Base-by-base conservation (phyloP, 2,329 filamentous ascomycete species). In the Penicillium expansum region DNA sequence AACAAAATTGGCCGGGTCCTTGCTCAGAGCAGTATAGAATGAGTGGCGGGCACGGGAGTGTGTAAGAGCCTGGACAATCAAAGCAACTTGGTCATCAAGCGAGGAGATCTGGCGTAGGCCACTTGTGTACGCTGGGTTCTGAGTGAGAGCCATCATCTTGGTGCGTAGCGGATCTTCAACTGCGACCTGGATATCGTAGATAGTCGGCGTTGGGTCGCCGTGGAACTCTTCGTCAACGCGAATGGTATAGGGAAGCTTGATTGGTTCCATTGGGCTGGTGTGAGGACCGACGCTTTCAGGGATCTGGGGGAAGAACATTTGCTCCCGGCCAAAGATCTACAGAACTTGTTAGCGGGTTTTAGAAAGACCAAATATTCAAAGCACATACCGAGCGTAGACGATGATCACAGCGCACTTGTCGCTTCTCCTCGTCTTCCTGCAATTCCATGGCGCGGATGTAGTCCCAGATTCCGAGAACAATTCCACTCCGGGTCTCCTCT, bases 341-440 rank as follows among this genome's bases (percentile, higher is more conserved):
- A 49, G n/a, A 37, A 48, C 39, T 49, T 42, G 52, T 61, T 52
- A 48, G 53, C 4, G 18, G 38, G 2, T 9, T 13, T 10, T 27
- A 7, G 8, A 42, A 20, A 18, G 16, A 52, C 22, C 20, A 32
- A 16, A 55, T 7, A 29, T 48, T 42, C 24, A 18, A 20, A 39
- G 37, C 35, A 73, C 84, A 69, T 77, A 96, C 91, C 74, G 85
- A 85, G 76, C 84, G 88, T 51, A 99, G 74, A 45, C 87, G 82
- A 42, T 92, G 88, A 70, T 99, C 93, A 70, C 94, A 97, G 38
- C 90, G 88, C 66, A 99, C 93, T 59, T 90, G 89, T 60, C 94
- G 85, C 79, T 94, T 94, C 72, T 99, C 94, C 58, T 97, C 93
- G 62, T 96, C 92, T 71, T 97, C 93, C 72, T 96, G 91, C 45